Base-by-base conservation (phyloP, 108 stramenopile genomes). In the Nannochloropsis oceanica region DNA sequence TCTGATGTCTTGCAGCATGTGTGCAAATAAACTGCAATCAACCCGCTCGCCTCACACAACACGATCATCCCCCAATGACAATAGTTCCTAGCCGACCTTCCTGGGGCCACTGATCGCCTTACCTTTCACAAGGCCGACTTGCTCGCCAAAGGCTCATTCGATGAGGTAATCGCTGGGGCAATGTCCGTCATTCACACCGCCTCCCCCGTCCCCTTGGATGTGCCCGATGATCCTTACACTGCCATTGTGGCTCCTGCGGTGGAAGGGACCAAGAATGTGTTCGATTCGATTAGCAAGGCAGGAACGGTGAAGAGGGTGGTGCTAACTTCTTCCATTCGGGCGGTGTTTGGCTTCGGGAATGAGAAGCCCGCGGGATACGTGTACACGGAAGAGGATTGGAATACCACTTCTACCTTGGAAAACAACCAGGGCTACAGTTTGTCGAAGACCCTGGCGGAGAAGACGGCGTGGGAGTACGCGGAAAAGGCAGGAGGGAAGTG, bases 361-460 rank as follows among this genome's bases (percentile, higher is more conserved):
- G 85, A 85, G 25, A 85, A 22, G 81, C 85, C 86, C 11, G 26
- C 85, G 25, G 26, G 22, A 14, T 25, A 84, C 34, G 80, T 84
- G 85, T 82, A 86, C 82, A 27, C 86, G 25, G 86, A 86, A 27
- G 84, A 85, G 73, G 27, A 85, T 25, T 86, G 86, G 86, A 73
- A 73, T 10, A 73, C 59, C 22, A 73, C 59, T n/a, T 82, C 81
- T 80, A 43, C 26, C 20, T 80, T 84, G 25, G 86, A 85, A 81
- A 86, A 86, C 81, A 85, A 34, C 42, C 81, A 86, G 25, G 25
- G 22, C 24, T 85, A 85, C 20, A 43, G 81, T n/a, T 27, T 81
- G 84, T 81, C 79, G 0, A 86, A 86, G 24, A 86, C 86, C 27
- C 86, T 86, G 24, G 86, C 86, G 13, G 86, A 86, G 84, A 86